These are phyloP conservation scores for Coemansia sp. DNA, from an alignment of 192 early-diverging fungal species.

Conservation along the genomic window DNA sequence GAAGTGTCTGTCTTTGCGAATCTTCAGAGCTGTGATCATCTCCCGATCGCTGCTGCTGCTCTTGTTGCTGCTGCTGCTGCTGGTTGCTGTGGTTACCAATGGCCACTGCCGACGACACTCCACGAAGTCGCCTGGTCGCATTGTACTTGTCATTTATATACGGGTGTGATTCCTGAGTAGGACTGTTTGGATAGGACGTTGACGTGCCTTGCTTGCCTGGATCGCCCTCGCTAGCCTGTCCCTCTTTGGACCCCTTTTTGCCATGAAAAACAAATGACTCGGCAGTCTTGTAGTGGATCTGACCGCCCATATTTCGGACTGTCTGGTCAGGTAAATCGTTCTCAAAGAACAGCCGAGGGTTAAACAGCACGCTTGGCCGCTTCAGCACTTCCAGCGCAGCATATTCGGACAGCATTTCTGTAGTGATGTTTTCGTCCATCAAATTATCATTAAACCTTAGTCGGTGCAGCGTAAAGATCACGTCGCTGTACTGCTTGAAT, in stretches of 20 bases:
- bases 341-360: constrained; percentile 43
- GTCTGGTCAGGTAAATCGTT: constrained; percentile 25
- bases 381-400: constrained; percentile 23
- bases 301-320: background rate
- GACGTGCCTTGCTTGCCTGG: too few relatives aligned
- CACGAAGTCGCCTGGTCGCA: background rate
- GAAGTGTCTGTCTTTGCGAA: too few relatives aligned
- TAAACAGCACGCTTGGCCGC: constrained; percentile 35
- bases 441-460: background rate
- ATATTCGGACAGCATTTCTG: background rate
- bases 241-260: too few relatives aligned
- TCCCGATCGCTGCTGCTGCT: too few relatives aligned
- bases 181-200: too few relatives aligned
- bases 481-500: constrained; percentile 37
- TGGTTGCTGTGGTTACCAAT: background rate
- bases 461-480: constrained; percentile 17
- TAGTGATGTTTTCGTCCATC: background rate
- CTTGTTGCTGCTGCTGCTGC: background rate
- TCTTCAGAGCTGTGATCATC: too few relatives aligned
- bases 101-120: background rate
- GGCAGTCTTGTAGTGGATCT: background rate
- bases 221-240: too few relatives aligned
- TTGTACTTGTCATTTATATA: too few relatives aligned
- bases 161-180: too few relatives aligned
- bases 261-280: constrained; percentile 16